Base-by-base conservation (phyloP, 192 early-diverging fungal species). In the Funneliformis geosporum region DNA sequence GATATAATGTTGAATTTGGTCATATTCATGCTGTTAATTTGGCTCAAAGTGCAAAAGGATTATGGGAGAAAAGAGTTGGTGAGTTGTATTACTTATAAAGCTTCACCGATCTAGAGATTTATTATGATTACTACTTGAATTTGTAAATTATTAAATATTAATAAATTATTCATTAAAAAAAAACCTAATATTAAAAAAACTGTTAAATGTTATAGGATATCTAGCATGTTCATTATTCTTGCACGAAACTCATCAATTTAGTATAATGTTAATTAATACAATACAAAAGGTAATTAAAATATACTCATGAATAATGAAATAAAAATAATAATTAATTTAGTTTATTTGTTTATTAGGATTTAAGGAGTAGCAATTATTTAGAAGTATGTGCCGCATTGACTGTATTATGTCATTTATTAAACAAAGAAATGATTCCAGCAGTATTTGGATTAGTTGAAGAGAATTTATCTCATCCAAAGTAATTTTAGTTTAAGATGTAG, bases 181-280 rank as follows among this genome's bases (percentile, higher is more conserved):
- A n/a, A n/a, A n/a, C n/a, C n/a, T n/a, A n/a, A 33, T 33, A 33
- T 33, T 33, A 66, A 44, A 14, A 23, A 74, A 46, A 23, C 9
- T 46, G 27, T 27, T 12, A 6, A 12, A 62, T 69, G 18, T 8
- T 46, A 60, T 28, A 89, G 88, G 88, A 14, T 89, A 89, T 59
- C 67, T 89, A 42, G 82, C 86, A 5, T 88, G 86, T 65, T 83
- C 83, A 47, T 66, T 89, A 23, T 82, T 89, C 11, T 78, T 89
- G 5, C 75, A 85, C 21, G 80, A 89, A 61, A 83, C 85, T 25
- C 84, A 84, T 80, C 84, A 88, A 74, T 73, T 88, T 12, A 84
- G 84, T 65, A 88, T 89, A 43, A 88, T 89, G 88, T 67, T 89
- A 18, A 81, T 88, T 18, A 89, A 89, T 76, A 89, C 88, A 7